Base-by-base conservation (phyloP, 1,284 basidiomycete species). In the Phaffia rhodozyma region DNA sequence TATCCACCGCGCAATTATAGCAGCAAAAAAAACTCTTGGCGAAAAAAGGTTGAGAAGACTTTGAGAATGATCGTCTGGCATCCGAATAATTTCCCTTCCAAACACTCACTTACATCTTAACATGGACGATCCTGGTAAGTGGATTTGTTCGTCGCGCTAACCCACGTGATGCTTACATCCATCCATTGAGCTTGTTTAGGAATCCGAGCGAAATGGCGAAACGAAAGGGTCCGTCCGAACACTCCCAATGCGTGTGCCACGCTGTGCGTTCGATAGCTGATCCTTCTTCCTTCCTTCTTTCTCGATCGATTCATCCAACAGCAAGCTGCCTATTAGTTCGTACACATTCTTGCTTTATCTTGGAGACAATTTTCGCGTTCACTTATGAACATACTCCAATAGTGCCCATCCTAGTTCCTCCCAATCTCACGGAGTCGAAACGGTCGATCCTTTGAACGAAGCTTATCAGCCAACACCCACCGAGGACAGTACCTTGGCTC, bases 271-370 rank as follows among this genome's bases (percentile, higher is more conserved):
- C 7, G 38, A 47, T 58, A n/a, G 23, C 56, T 47, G 21, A 47
- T 58, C 2, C 29, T 58, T 9, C 56, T 25, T 23, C 4, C 38
- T 48, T 61, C 60, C 18, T 18, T 25, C 20, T 34, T 30, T 27
- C 23, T 20, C 27, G 20, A 34, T 34, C 50, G 32, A 16, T 23
- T n/a, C 20, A 1, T 55, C 21, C 27, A 43, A 20, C 23, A 65
- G 63, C 63, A 60, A 65, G 58, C 63, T 6, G 55, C 38, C 20
- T 65, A 65, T 55, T 65, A 65, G 63, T 61, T 7, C 32, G 59
- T 56, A 25, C 38, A 23, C 23, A 30, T 29, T 6, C 27, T 7
- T n/a, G n/a, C 7, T 21, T 20, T 16, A 11, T 2, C 34, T 43
- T 6, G 13, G 29, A 27, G 2, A 21, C 13, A 23, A 16, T 9